Base-by-base conservation (phyloP, 1,284 basidiomycete genomes). In the Ustilago cynodontis region DNA sequence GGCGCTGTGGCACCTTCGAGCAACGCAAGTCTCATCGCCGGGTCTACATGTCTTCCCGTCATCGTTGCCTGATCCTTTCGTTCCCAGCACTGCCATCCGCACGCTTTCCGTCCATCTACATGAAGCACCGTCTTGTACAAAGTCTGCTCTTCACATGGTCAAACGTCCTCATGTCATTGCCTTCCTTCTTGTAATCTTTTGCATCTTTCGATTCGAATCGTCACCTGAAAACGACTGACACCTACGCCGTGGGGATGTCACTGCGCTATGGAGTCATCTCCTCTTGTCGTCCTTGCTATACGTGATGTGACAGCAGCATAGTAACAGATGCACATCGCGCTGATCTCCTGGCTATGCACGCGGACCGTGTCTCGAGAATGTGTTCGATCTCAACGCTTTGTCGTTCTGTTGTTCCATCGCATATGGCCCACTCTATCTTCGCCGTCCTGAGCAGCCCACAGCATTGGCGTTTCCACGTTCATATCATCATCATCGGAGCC, bases 161-260 rank as follows among this genome's bases (percentile, higher is more conserved):
- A n/a, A n/a, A n/a, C n/a, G n/a, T n/a, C n/a, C 20, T 6, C 39
- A 43, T 35, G 47, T 51, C 47, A 51, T 33, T 39, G 33, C 54
- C 33, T 20, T 47, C 22, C 9, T 39, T 18, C 37, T 20, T 59
- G 29, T 24, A 41, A 37, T 37, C 13, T 9, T 59, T 50, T 59
- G 57, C 57, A 59, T 20, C 33, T 50, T 51, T 29, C 35, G 47
- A 59, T 20, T 45, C 33, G 57, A 59, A 31, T 43, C 37, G 54
- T 56, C 37, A 56, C 39, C 54, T 29, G 54, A 41, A 9, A 10
- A 41, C 26, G 53, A 55, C 35, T 39, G 10, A 22, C 39, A 28
- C 52, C 26, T 20, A 2, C n/a, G 20, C 11, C 7, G n/a, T 5
- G n/a, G 18, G n/a, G 41, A 13, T 37, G 35, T 20, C n/a, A 7